Evolutionary conservation across 1,139 yeast species (phyloP), one percentile per base, ranked within the genome.

Genomic region (Candida buenavistaensis): DNA sequence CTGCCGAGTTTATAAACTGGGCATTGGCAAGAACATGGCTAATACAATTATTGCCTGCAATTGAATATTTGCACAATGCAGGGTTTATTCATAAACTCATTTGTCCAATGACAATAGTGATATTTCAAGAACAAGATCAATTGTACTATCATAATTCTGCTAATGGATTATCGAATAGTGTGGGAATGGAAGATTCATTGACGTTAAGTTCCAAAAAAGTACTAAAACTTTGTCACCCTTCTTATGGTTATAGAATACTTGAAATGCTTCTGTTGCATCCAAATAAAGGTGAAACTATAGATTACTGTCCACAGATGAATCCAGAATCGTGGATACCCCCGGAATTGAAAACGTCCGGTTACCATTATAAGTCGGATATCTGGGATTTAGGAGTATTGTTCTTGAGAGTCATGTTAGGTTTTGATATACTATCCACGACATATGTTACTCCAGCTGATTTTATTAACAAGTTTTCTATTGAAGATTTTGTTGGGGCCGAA

Each of bases 301-400:
- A 28, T 12, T 30, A 36, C 3, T 23, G 23, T 38, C 28, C 37
- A 22, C 35, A 43, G 4, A 52, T 51, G 20, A 50, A 54, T 7
- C 68, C 73, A 1, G 40, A 42, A 5, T 46, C 46, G 0, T 89
- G 96, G 97, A 61, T 60, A 8, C 92, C 96, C 0, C 96, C 97
- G 0, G 97, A 89, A 52, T 50, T 83, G 11, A 51, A 58, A 5
- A 62, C 65, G 28, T 51, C 55, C 0, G 60, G 62, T 10, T 47
- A 57, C 12, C 82, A 83, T 8, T 85, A 82, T 38, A 87, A 88
- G 52, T 81, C 96, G 0, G 98, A 94, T 60, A 82, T 94, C 5
- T 92, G 97, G 96, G 85, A 86, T 48, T 63, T 90, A 32, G 98
- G 97, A 3, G 87, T 86, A 0, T 59, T 86, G 4, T 82, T 92